These are phyloP conservation scores for Chlamydomonas sp. DNA, from an alignment of 139 green algal genomes.

Conservation along the genomic window DNA sequence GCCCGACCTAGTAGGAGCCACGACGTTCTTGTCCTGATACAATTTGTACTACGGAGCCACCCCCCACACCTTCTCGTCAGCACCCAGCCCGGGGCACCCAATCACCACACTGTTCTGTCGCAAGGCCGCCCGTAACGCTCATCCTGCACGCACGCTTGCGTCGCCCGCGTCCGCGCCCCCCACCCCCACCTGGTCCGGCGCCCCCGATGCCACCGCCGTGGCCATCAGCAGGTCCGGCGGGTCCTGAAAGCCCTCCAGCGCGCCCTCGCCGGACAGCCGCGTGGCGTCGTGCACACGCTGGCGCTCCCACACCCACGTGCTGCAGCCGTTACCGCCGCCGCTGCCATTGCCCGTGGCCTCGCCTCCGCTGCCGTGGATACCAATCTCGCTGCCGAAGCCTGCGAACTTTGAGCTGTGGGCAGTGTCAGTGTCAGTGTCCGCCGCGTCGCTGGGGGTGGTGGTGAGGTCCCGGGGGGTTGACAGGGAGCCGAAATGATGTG, in stretches of 20 bases:
- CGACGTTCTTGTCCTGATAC: no score
- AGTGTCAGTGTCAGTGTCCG: neutral
- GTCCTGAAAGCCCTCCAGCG: conserved; percentile 39
- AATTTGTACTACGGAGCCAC: no score
- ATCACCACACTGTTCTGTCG: no score
- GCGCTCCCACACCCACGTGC: neutral
- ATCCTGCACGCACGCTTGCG: no score
- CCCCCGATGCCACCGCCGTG: neutral
- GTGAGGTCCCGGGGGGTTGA: no score
- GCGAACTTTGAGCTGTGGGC: neutral
- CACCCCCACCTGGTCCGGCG: neutral
- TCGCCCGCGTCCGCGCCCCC: neutral
- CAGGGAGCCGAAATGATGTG: no score
- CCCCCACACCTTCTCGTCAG: no score
- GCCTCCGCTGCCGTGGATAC: neutral
- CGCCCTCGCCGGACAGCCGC: conserved; percentile 22
- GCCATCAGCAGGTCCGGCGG: conserved; percentile 13
- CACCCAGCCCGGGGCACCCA: no score
- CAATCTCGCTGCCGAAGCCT: no score
- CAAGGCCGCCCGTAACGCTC: no score
- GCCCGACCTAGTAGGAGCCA: no score
- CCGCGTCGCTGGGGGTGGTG: no score
- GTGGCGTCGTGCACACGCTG: conserved; percentile 5
- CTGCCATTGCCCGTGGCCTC: neutral
- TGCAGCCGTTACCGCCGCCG: neutral